Evolutionary conservation across 495 filamentous ascomycete species (phyloP).

Genomic region (Aspergillus sclerotiicarbonarius): DNA sequence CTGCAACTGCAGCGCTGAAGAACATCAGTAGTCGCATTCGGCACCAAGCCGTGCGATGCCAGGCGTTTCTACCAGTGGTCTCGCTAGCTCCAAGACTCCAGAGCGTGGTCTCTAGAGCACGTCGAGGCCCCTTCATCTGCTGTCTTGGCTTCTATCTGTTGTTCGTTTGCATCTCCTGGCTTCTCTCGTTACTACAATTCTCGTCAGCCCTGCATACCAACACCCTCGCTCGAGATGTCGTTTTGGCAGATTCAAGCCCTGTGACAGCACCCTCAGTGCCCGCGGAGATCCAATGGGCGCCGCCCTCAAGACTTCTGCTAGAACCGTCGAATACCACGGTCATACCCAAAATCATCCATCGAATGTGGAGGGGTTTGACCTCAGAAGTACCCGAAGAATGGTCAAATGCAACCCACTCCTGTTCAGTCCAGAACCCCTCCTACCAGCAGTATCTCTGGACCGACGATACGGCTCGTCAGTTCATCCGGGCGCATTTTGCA

Average conservation of each 20-base stretch:
- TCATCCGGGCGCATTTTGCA: slow-evolving; percentile 58
- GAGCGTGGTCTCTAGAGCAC: background rate
- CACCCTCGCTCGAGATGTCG: background rate
- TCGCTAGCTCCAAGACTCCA: background rate
- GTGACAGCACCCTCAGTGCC: background rate
- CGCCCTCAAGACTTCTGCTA: background rate
- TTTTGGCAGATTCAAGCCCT: background rate
- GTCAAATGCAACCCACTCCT: background rate
- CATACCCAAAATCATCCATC: background rate
- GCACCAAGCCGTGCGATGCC: background rate
- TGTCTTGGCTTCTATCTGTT: background rate
- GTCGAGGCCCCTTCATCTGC: background rate
- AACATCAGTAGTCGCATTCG: no score
- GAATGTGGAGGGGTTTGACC: background rate
- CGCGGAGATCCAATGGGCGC: background rate
- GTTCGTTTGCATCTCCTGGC: background rate
- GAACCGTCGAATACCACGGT: background rate
- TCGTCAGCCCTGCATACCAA: background rate
- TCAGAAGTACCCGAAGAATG: background rate
- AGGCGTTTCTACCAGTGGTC: background rate
- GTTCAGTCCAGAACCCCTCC: background rate
- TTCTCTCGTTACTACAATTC: background rate
- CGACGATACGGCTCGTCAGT: slow-evolving; percentile 54
- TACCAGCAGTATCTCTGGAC: slow-evolving; percentile 59
- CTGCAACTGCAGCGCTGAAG: no score